Percentiles rank a stretch among this genome's conserved stretches.
phyloP scores from a whole-genome alignment of 768 basidiomycete genomes.

The Termitomyces sp. region DNA sequence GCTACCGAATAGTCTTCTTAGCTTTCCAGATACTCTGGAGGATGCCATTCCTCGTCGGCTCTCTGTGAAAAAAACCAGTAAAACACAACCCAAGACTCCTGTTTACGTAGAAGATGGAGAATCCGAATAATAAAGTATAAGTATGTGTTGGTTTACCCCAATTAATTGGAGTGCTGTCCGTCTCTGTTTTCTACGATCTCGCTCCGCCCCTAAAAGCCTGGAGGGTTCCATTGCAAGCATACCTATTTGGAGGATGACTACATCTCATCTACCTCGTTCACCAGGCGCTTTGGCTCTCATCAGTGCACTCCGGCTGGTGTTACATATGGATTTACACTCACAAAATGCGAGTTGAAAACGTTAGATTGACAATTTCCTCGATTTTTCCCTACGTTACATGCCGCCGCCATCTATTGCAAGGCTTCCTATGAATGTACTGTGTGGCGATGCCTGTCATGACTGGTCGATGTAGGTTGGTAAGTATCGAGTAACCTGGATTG shows the following conservation, averaged over 20 bases:
- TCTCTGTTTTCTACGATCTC: no score
- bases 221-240: neutral
- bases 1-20: slow-evolving; percentile 5
- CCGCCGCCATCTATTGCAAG: neutral
- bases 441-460: neutral
- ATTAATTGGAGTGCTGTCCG: no score
- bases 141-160: no score
- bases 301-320: neutral
- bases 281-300: neutral
- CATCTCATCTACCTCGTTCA: neutral
- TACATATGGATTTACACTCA: neutral
- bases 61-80: neutral
- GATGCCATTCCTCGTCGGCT: neutral
- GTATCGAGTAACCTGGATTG: neutral
- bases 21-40: slow-evolving; percentile 1
- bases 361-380: neutral
- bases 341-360: neutral
- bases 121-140: neutral
- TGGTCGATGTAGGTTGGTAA: neutral
- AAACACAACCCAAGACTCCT: neutral
- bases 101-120: neutral
- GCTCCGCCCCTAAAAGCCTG: neutral
- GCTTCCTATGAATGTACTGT: neutral
- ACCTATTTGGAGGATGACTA: neutral
- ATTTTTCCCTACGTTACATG: neutral